Evolutionary conservation across 2,329 filamentous ascomycete genomes (phyloP), one percentile per base, ranked within the genome.

Genomic region (Claviceps sorghi): DNA sequence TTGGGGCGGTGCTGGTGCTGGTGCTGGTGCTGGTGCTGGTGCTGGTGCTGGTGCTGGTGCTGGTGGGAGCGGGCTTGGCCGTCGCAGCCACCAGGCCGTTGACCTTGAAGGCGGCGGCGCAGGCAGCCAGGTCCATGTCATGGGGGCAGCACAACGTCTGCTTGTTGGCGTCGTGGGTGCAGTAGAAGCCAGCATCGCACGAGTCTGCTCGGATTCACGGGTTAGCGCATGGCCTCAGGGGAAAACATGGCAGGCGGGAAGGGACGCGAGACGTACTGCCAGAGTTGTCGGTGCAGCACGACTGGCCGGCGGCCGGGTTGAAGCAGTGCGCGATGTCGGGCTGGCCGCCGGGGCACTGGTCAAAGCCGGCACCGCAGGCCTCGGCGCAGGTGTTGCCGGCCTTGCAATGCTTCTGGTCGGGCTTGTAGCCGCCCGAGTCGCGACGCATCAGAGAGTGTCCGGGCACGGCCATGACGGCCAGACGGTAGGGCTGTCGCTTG

Each of bases 121-220:
- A 84, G 46, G 74, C 65, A 29, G 65, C 65, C 48, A 81, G 69
- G 55, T 73, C 69, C 70, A 77, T 69, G 55, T 67, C 70, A 44
- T 80, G 66, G 43, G 78, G 78, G 66, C 80, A 84, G 71, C 80
- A 84, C 69, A 76, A 76, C 36, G 79, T 82, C 53, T 72, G 67
- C 51, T 67, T 64, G 45, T 64, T 59, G 50, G 65, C 63, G 61
- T 81, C 74, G 58, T 74, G 69, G n/a, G 77, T 73, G 69, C 81
- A 84, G 71, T 77, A 83, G 70, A 76, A 84, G 49, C 77, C 78
- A 17, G 67, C 63, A 34, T 79, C 73, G 64, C 80, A 84, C 34
- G 79, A 78, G 65, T 79, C 79, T 82, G 50, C 2, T 9, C 32
- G 8, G 32, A 11, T 34, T 3, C 32, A 11, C 32, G 11, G 32